A percentile compares a stretch with the other conserved stretches of the same genome.
These are phyloP conservation scores for Phytophthora podocarpi DNA, from an alignment of 352 stramenopile species.

Conservation along the genomic window DNA sequence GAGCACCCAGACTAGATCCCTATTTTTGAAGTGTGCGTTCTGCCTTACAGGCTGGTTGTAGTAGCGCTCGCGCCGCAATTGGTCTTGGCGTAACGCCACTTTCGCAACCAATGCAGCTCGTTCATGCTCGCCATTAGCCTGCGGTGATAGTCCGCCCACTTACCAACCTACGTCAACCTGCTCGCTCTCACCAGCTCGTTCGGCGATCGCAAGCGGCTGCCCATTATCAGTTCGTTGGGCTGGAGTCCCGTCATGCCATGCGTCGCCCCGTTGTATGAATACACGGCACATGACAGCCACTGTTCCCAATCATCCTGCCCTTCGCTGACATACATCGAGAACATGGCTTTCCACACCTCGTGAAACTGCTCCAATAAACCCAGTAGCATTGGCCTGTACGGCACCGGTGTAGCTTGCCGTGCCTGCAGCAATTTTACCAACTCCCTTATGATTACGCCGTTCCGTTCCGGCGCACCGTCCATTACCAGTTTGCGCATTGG, in stretches of 20 bases:
- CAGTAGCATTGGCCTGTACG: conserved; percentile 12
- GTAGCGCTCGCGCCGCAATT: no score
- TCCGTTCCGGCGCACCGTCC: conserved; percentile 21
- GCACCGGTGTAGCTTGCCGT: conserved; percentile 14
- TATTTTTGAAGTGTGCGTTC: no score
- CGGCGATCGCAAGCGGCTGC: not conserved
- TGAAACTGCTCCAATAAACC: conserved; percentile 26
- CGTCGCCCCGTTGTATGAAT: not conserved
- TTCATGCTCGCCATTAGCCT: no score
- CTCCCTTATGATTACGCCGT: not conserved
- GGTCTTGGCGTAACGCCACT: no score
- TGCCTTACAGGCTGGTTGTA: no score
- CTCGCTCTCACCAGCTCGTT: not conserved
- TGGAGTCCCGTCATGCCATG: not conserved
- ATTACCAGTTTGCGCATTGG: conserved; percentile 17
- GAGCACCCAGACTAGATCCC: no score
- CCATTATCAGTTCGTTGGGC: conserved; percentile 18
- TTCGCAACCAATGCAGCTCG: no score
- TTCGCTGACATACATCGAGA: conserved; percentile 13
- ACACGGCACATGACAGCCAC: conserved; percentile 4
- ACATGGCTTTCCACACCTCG: conserved; percentile 23
- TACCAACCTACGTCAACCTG: no score
- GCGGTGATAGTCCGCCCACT: no score
- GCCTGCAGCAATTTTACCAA: conserved; percentile 15
- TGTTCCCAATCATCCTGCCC: conserved; percentile 25